Evolutionary conservation across 306 rosid genomes (phyloP).

Genomic region (Cucumis melo): DNA sequence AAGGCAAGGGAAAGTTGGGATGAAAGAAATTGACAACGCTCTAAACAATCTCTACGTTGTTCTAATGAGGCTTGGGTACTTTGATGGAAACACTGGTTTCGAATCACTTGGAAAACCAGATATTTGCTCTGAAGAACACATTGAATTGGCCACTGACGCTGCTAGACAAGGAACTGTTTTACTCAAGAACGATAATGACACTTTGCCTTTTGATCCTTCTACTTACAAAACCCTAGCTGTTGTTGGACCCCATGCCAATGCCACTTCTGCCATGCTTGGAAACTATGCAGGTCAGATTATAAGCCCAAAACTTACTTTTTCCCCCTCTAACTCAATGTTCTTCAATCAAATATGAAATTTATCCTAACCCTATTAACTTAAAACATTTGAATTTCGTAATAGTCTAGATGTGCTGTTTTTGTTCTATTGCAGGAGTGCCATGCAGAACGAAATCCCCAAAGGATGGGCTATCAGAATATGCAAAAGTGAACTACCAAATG

Average conservation of each 20-base stretch:
- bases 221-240: slow-evolving; percentile 22
- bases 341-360: neutral
- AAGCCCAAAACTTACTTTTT: neutral
- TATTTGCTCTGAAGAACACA: slow-evolving; percentile 45
- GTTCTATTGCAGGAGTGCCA: neutral
- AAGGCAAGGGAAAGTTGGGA: slow-evolving; percentile 40
- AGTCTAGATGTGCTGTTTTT: neutral
- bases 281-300: slow-evolving; percentile 39
- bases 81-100: slow-evolving; percentile 50
- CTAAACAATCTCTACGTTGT: slow-evolving; percentile 62
- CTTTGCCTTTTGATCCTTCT: slow-evolving; percentile 36
- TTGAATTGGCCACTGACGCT: slow-evolving; percentile 46
- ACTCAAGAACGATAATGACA: slow-evolving; percentile 32
- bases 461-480: slow-evolving; percentile 6
- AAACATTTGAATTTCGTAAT: neutral
- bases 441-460: neutral
- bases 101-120: slow-evolving; percentile 51
- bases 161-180: slow-evolving; percentile 68
- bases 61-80: slow-evolving; percentile 65
- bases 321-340: neutral
- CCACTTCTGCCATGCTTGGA: slow-evolving; percentile 51
- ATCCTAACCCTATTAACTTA: neutral
- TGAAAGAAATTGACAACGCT: slow-evolving; percentile 46
- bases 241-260: slow-evolving; percentile 68
- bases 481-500: slow-evolving; percentile 23